Conservation (phyloP, 495 filamentous ascomycete genomes). For the Trichoderma virens region DNA sequence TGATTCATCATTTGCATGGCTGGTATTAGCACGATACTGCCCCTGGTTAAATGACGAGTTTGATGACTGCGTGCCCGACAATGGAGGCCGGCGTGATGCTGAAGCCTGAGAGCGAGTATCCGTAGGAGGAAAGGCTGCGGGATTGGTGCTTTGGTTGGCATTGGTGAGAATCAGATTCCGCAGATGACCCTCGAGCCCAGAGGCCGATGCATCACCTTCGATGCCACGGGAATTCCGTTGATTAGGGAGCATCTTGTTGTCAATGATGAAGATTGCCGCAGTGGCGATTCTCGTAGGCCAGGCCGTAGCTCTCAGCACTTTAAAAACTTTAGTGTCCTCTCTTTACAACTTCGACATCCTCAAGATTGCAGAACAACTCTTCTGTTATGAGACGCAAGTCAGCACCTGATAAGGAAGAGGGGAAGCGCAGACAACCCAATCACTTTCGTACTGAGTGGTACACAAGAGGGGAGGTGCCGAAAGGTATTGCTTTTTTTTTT, state of each 20-base stretch:
- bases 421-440: background rate
- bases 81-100: background rate
- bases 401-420: background rate
- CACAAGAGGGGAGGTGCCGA: background rate
- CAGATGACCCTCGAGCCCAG: slow-evolving; percentile 32
- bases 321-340: background rate
- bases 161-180: slow-evolving; percentile 34
- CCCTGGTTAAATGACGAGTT: background rate
- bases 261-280: background rate
- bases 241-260: background rate
- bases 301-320: background rate
- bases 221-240: background rate
- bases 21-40: background rate
- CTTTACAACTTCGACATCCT: background rate
- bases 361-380: background rate
- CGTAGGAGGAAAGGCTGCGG: background rate
- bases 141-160: slow-evolving; percentile 7
- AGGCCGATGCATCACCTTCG: background rate
- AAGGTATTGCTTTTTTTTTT: background rate
- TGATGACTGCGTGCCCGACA: background rate
- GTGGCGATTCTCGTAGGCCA: background rate
- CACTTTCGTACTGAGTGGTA: no score
- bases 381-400: slow-evolving; percentile 19
- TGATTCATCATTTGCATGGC: background rate
- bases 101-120: background rate